Base-by-base conservation (phyloP, 176 grass and related monocot genomes). In the Panicum miliaceum region DNA sequence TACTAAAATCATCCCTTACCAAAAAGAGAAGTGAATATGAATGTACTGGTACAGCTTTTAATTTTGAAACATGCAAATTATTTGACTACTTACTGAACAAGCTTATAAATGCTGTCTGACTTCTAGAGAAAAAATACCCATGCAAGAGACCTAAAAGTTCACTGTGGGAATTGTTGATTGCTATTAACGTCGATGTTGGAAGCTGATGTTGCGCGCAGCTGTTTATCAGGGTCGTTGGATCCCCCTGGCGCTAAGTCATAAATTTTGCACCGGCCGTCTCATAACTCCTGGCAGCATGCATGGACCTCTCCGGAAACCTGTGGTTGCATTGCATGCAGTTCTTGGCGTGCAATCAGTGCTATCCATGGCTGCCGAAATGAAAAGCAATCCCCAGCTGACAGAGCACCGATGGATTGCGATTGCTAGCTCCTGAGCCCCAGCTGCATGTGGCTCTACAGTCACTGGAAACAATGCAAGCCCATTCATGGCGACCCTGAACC, bases 381-480 rank as follows among this genome's bases (percentile, higher is more conserved):
- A 50, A 50, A 18, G 48, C 48, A 51, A 4, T 14, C 48, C 14
- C 22, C 54, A 58, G 60, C 60, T 29, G 60, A 53, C 16, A 23
- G 25, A 56, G 53, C 8, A 9, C 20, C 2, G 12, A 12, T 2
- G 7, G 34, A 38, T 20, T 26, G 6, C 16, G 34, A 38, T 20
- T 26, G 6, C 2, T 8, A 45, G 9, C 40, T 45, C 7, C 29
- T 32, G 29, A 25, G 38, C 36, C 12, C 12, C 63, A 18, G 20
- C 66, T 10, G 41, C 84, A 79, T 62, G 84, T 71, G 75, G 8
- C 7, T 69, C 22, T 62, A 63, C 75, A 62, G 53, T 70, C 53
- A 12, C 3, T n/a, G 13, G 4, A 81, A 62, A 46, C 56, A 7
- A 20, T 7, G 51, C 5, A 42, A 57, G 3, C 13, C 3, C 32